phyloP scores from a whole-genome alignment of 1,284 basidiomycete genomes.

The Caloboletus inedulis region DNA sequence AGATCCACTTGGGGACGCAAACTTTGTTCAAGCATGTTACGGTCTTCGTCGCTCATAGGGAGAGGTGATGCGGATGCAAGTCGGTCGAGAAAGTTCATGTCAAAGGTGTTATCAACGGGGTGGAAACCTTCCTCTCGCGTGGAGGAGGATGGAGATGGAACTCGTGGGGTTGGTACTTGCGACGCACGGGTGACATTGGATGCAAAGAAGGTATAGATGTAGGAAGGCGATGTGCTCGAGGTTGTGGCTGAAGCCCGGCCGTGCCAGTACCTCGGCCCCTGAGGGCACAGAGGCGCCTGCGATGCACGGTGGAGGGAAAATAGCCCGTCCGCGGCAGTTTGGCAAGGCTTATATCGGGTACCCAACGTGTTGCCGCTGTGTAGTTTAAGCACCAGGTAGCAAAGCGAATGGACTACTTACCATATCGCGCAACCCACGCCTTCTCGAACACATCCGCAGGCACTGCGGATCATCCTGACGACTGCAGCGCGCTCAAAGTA shows the following conservation, averaged over 20 bases:
- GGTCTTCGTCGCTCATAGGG: slow-evolving; percentile 35
- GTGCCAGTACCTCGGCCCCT: slow-evolving; percentile 47
- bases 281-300: slow-evolving; percentile 36
- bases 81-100: slow-evolving; percentile 32
- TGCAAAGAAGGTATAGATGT: slow-evolving; percentile 49
- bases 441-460: slow-evolving; percentile 62
- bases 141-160: not conserved
- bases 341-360: slow-evolving; percentile 57
- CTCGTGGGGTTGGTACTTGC: slow-evolving; percentile 28
- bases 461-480: slow-evolving; percentile 48
- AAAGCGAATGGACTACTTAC: slow-evolving; percentile 35
- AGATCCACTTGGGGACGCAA: slow-evolving; percentile 18
- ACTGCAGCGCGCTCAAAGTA: slow-evolving; percentile 52
- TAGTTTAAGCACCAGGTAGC: slow-evolving; percentile 5
- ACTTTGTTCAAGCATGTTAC: slow-evolving; percentile 17
- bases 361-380: slow-evolving; percentile 61
- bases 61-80: slow-evolving; percentile 34
- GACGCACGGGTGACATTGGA: slow-evolving; percentile 37
- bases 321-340: slow-evolving; percentile 50
- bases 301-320: slow-evolving; percentile 34
- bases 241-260: slow-evolving; percentile 20
- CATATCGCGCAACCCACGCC: slow-evolving; percentile 63
- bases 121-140: slow-evolving; percentile 23
- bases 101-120: slow-evolving; percentile 21
- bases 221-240: slow-evolving; percentile 26